Conservation (phyloP, 1,139 yeast species). For the Pichia sp. region DNA sequence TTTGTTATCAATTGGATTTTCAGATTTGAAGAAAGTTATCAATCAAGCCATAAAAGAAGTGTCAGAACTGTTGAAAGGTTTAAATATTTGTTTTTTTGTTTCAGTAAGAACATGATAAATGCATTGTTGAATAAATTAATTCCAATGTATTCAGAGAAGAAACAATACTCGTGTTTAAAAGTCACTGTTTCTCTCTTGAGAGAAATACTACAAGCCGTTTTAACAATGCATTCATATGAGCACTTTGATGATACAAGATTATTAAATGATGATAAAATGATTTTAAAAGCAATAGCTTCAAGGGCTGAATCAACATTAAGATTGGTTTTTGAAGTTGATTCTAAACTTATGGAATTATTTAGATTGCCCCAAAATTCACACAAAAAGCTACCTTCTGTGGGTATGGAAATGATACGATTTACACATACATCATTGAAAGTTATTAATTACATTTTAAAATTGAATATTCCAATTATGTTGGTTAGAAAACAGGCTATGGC, state of each 20-base stretch:
- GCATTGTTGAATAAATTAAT: conserved; percentile 48
- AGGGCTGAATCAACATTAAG: conserved; percentile 30
- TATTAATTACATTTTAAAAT: conserved; percentile 59
- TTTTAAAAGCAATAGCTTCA: conserved; percentile 42
- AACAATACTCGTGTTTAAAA: conserved; percentile 39
- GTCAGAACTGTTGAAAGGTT: conserved; percentile 34
- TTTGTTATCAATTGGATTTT: conserved; percentile 69
- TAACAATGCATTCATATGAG: conserved; percentile 39
- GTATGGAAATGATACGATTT: conserved; percentile 57
- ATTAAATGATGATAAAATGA: conserved; percentile 51
- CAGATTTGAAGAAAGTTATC: conserved; percentile 32
- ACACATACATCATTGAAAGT: conserved; percentile 62
- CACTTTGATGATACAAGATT: conserved; percentile 47
- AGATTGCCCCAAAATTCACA: conserved; percentile 60
- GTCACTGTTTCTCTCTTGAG: conserved; percentile 66
- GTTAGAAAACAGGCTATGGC: conserved; percentile 32
- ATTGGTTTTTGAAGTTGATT: conserved; percentile 56
- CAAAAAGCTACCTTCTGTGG: conserved; percentile 58
- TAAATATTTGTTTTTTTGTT: conserved; percentile 59
- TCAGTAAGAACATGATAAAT: conserved; percentile 60
- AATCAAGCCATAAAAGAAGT: conserved; percentile 25
- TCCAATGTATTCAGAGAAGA: conserved; percentile 43
- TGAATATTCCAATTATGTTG: conserved; percentile 53
- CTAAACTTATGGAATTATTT: conserved; percentile 52
- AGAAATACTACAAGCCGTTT: conserved; percentile 54